Evolutionary conservation across 2,329 filamentous ascomycete species (phyloP), one percentile per base, ranked within the genome.

Genomic region (Colletotrichum tabaci): DNA sequence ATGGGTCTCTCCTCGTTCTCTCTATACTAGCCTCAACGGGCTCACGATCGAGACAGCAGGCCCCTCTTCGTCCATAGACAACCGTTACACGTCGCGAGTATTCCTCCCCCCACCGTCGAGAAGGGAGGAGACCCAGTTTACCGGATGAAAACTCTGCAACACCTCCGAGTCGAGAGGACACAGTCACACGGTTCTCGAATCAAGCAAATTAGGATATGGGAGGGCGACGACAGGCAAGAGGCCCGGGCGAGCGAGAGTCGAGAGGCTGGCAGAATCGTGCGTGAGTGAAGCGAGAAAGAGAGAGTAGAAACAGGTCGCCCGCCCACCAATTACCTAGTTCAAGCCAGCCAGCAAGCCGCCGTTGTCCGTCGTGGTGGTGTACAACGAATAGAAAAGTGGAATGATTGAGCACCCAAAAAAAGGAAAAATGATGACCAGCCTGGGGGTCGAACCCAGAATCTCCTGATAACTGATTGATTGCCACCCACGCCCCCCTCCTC

Each of bases 391-490:
- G 4, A 21, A 18, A n/a, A 21, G 18, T 16, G 30, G 23, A 13
- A 7, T 21, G 9, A 13, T 38, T 38, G 35, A 16, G 21, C 21
- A 49, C 13, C 15, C 6, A 18, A 61, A 26, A 23, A 46, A 21
- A 15, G 10, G 12, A 16, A 21, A 21, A 15, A 30, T 38, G 9
- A 9, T 71, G 68, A 71, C 68, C 68, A 71, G 68, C 68, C 68
- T 71, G 68, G 65, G 68, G 65, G 68, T 71, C 68, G 68, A 71
- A 71, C 68, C 68, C 68, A 71, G 68, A 71, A 71, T 71, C 68
- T 71, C 68, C 68, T 71, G 68, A 71, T 71, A 49, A 40, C 60
- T 30, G 15, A 26, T 30, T 8, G 4, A 16, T 12, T 15, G 6
- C 26, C 58, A 38, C n/a, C 30, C 21, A 38, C 15, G 26, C 0